Evolutionary conservation across 345 rosid species (phyloP).

Genomic region (Eucalyptus caleyi): DNA sequence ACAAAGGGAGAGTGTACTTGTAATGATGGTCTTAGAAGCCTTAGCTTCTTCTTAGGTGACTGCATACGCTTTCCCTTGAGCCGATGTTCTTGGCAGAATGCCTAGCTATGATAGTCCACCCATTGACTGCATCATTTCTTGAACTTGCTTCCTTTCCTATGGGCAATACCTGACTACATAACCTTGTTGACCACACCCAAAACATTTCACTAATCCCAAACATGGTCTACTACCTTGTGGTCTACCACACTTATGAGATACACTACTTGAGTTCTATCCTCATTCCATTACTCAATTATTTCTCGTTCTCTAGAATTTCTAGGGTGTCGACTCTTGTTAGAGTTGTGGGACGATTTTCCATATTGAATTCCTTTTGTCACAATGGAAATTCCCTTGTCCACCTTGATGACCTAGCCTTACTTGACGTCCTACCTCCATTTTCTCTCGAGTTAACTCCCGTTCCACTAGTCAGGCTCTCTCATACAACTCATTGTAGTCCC

Average conservation of each 20-base stretch:
- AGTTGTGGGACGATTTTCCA: neutral
- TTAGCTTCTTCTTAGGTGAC: neutral
- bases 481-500: neutral
- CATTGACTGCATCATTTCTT: fast-evolving
- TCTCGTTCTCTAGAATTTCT: neutral
- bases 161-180: neutral
- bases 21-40: neutral
- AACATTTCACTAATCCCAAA: neutral
- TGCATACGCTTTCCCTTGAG: neutral
- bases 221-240: neutral
- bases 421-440: neutral
- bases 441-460: neutral
- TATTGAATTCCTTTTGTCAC: neutral
- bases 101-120: too few relatives aligned
- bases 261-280: neutral
- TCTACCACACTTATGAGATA: neutral
- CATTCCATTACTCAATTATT: neutral
- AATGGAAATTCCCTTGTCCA: neutral
- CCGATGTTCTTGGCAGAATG: neutral
- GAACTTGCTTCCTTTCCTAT: neutral
- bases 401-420: neutral
- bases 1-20: neutral
- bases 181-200: neutral
- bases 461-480: neutral
- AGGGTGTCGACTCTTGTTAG: neutral